These are phyloP conservation scores for Pisolithus thermaeus DNA, from an alignment of 1,284 basidiomycete species.

Conservation along the genomic window DNA sequence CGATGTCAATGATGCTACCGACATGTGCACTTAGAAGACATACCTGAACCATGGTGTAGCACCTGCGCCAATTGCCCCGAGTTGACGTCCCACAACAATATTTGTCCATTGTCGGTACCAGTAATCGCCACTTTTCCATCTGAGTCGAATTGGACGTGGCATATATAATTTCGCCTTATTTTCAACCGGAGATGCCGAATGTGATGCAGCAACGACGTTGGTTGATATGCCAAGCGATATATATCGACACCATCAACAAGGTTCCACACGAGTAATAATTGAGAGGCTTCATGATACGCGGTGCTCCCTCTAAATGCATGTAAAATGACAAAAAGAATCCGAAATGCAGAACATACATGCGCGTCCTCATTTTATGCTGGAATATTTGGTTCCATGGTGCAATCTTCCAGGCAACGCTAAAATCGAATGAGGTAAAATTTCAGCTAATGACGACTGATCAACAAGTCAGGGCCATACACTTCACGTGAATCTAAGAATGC, in stretches of 20 bases:
- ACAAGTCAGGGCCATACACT: too few species aligned
- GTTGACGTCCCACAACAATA: neutral
- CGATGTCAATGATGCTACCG: too few species aligned
- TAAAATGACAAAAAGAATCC: neutral
- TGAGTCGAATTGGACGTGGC: neutral
- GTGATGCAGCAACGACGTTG: neutral
- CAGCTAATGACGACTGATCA: too few species aligned
- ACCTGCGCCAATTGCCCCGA: too few species aligned
- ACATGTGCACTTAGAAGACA: too few species aligned
- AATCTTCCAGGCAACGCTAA: too few species aligned
- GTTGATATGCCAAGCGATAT: neutral
- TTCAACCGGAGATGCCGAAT: neutral
- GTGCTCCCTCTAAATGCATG: neutral
- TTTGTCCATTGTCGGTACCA: neutral
- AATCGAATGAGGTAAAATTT: too few species aligned
- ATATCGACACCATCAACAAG: neutral
- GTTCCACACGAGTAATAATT: neutral
- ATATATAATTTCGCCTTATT: neutral
- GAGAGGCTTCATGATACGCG: neutral
- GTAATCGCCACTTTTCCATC: neutral
- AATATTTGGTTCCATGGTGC: too few species aligned
- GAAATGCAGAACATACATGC: too few species aligned
- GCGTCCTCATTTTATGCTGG: too few species aligned
- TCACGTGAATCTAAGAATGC: too few species aligned
- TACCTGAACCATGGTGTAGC: too few species aligned